Percentiles rank a stretch among this genome's conserved stretches.
These are phyloP conservation scores for Penicillium sp. DNA, from an alignment of 2,329 filamentous ascomycete genomes.

Conservation along the genomic window DNA sequence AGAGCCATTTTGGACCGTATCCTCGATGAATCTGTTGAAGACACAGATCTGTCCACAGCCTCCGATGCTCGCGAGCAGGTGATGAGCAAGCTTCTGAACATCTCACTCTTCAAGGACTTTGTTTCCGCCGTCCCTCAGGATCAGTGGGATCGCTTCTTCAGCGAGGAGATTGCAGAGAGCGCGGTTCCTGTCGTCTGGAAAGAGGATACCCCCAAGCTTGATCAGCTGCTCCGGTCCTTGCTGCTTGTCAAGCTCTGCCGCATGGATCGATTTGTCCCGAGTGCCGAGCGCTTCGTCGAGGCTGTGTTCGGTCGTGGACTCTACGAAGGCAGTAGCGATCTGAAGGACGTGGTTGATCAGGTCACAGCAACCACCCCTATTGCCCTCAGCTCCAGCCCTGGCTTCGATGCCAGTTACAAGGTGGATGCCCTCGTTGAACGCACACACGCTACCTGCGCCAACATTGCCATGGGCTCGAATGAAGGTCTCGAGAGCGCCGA, in stretches of 20 bases:
- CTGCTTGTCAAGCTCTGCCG: slow-evolving; percentile 93
- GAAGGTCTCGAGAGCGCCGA: slow-evolving; percentile 91
- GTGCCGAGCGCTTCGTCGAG: slow-evolving; percentile 85
- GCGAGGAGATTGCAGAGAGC: slow-evolving; percentile 83
- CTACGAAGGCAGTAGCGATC: slow-evolving; percentile 81
- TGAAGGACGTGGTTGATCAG: slow-evolving; percentile 80
- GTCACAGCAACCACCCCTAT: slow-evolving; percentile 84
- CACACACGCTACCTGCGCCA: slow-evolving; percentile 79
- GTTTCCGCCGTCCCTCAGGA: slow-evolving; percentile 63
- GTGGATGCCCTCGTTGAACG: slow-evolving; percentile 92
- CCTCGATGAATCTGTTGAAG: slow-evolving; percentile 74
- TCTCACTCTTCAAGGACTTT: slow-evolving; percentile 72
- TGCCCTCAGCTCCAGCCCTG: slow-evolving; percentile 88
- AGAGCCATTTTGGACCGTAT: slow-evolving; percentile 84
- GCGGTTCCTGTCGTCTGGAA: slow-evolving; percentile 77
- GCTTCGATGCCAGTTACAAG: slow-evolving; percentile 99
- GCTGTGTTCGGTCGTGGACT: slow-evolving; percentile 82
- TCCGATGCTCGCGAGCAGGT: slow-evolving; percentile 65
- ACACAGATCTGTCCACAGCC: slow-evolving; percentile 75
- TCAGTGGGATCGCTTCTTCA: slow-evolving; percentile 80
- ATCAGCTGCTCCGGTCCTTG: slow-evolving; percentile 79
- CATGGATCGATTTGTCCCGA: slow-evolving; percentile 90
- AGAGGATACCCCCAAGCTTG: slow-evolving; percentile 62
- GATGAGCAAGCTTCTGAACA: slow-evolving; percentile 66
- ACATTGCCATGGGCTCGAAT: slow-evolving; percentile 98